phyloP scores from a whole-genome alignment of 129 eudicot genomes.

The Chrysanthemum lavandulifolium region DNA sequence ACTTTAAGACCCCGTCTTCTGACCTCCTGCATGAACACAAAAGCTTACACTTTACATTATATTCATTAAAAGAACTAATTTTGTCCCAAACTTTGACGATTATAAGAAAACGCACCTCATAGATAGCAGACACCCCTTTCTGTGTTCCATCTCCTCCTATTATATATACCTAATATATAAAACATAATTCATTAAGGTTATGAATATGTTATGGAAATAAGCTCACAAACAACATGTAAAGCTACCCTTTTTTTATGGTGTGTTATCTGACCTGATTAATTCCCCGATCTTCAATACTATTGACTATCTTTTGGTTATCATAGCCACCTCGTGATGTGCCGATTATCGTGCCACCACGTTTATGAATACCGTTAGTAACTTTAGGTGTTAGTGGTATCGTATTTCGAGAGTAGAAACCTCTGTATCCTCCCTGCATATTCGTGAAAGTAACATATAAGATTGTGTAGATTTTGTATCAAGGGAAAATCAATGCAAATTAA shows the following conservation, averaged over 20 bases:
- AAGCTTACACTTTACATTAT: neutral
- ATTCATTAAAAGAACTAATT: neutral
- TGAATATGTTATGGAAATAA: neutral
- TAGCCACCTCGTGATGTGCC: slow-evolving; percentile 97
- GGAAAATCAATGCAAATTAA: slow-evolving; percentile 3
- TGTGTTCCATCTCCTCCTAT: slow-evolving; percentile 99
- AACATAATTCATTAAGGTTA: neutral
- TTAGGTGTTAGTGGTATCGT: slow-evolving; percentile 69
- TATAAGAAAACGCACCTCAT: slow-evolving; percentile 51
- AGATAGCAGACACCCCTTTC: slow-evolving; percentile 85
- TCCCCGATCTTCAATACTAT: slow-evolving; percentile 92
- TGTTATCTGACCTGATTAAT: slow-evolving; percentile 73
- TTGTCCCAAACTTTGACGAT: slow-evolving; percentile 5
- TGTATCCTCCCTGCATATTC: slow-evolving; percentile 79
- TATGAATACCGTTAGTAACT: slow-evolving; percentile 77
- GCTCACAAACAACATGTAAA: neutral
- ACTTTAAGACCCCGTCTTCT: slow-evolving; percentile 87
- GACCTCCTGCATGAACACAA: slow-evolving; percentile 55
- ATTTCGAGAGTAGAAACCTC: slow-evolving; percentile 84
- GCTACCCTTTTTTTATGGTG: neutral
- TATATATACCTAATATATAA: slow-evolving; percentile 65
- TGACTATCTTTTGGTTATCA: slow-evolving; percentile 77
- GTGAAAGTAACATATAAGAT: slow-evolving; percentile 22
- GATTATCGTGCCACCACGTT: slow-evolving; percentile 90
- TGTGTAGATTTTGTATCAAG: neutral